Percentiles rank a stretch among this genome's conserved stretches.
phyloP scores from a whole-genome alignment of 495 filamentous ascomycete genomes.

The Lophium mytilinum region DNA sequence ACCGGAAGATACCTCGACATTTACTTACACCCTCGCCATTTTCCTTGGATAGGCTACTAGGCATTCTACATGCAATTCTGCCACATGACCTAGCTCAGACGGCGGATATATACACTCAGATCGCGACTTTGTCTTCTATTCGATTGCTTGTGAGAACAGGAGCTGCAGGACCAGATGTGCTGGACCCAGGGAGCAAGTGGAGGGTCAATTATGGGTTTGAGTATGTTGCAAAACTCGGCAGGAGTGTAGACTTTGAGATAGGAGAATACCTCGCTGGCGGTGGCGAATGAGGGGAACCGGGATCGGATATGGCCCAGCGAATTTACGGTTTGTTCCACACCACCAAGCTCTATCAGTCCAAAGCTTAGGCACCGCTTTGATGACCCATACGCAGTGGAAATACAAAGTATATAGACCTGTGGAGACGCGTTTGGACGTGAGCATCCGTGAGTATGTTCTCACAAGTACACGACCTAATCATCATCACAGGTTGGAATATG shows the following conservation, averaged over 20 bases:
- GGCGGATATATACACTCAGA: constrained; percentile 41
- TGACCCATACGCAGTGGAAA: too few relatives aligned
- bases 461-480: too few relatives aligned
- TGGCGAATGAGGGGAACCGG: constrained; percentile 1
- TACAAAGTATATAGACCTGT: too few relatives aligned
- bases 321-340: too few relatives aligned
- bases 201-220: constrained; percentile 72
- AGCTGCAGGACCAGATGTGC: constrained; percentile 46
- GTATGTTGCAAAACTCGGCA: constrained; percentile 52
- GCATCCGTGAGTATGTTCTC: too few relatives aligned
- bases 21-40: constrained; percentile 72
- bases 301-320: too few relatives aligned
- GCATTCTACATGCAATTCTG: constrained; percentile 75
- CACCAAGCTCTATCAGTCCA: too few relatives aligned
- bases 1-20: constrained; percentile 51
- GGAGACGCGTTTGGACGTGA: too few relatives aligned
- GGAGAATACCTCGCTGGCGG: constrained; percentile 57
- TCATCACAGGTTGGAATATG: too few relatives aligned
- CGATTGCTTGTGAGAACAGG: constrained; percentile 58
- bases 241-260: constrained; percentile 63
- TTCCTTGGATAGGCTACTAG: constrained; percentile 75
- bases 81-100: constrained; percentile 53
- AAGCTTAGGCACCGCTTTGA: too few relatives aligned
- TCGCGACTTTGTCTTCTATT: constrained; percentile 74
- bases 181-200: constrained; percentile 64